phyloP scores from a whole-genome alignment of 768 basidiomycete species.

The Boletus subparvulus region DNA sequence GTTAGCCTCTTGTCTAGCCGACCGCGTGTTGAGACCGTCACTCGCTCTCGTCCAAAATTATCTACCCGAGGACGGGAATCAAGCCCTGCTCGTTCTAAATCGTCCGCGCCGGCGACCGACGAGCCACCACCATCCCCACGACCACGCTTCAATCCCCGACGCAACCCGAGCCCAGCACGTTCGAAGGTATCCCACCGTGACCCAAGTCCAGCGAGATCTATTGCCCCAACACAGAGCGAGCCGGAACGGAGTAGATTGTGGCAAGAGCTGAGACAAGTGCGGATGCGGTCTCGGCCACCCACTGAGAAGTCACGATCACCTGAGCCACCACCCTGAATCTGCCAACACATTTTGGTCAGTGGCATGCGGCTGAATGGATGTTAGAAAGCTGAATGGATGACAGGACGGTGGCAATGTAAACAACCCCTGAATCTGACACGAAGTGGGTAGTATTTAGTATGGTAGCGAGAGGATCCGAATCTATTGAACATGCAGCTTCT shows the following conservation, averaged over 20 bases:
- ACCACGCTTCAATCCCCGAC: conserved; percentile 38
- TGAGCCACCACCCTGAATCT: conserved; percentile 37
- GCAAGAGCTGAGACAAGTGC: conserved; percentile 54
- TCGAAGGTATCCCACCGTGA: conserved; percentile 32
- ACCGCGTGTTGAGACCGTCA: conserved; percentile 25
- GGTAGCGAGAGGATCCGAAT: conserved; percentile 13
- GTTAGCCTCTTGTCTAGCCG: conserved; percentile 40
- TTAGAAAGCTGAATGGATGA: conserved; percentile 8
- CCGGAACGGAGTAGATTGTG: conserved; percentile 48
- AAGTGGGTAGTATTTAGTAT: conserved; percentile 16
- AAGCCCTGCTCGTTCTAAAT: conserved; percentile 34
- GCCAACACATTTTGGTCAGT: conserved; percentile 12
- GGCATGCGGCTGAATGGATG: conserved; percentile 13
- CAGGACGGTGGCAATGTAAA: not conserved
- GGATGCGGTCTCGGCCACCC: conserved; percentile 44
- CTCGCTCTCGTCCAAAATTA: conserved; percentile 28
- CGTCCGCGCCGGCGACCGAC: conserved; percentile 22
- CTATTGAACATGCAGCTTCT: conserved; percentile 15
- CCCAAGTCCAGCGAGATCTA: conserved; percentile 28
- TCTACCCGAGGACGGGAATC: conserved; percentile 29
- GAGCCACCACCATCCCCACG: conserved; percentile 30
- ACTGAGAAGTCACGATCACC: conserved; percentile 43
- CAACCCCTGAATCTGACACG: not conserved
- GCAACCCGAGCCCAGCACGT: conserved; percentile 40
- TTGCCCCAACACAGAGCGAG: conserved; percentile 34